A percentile compares a stretch with the other conserved stretches of the same genome.
Conservation (phyloP, 352 stramenopile species). For the Peronosclerospora sorghi region DNA sequence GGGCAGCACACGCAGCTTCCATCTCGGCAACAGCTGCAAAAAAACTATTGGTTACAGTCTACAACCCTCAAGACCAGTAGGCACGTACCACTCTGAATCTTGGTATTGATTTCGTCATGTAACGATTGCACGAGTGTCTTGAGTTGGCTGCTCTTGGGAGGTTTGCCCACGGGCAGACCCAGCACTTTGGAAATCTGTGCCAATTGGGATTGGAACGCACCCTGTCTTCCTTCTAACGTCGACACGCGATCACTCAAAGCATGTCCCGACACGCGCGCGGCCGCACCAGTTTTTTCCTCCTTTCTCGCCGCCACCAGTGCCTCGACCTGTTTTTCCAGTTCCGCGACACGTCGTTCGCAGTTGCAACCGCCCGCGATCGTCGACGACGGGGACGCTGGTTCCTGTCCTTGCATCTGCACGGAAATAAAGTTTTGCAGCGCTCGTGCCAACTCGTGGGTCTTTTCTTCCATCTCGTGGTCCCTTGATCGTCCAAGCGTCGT, state of each 20-base stretch:
- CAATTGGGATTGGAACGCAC: slow-evolving; percentile 71
- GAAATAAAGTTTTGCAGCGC: slow-evolving; percentile 47
- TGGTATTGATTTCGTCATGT: slow-evolving; percentile 56
- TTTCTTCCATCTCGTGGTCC: slow-evolving; percentile 22
- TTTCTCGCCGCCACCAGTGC: slow-evolving; percentile 13
- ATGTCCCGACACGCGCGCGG: slow-evolving; percentile 4
- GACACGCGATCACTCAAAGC: slow-evolving; percentile 55
- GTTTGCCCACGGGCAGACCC: slow-evolving; percentile 46
- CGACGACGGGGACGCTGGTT: not conserved
- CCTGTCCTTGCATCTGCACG: slow-evolving; percentile 31
- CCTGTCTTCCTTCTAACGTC: slow-evolving; percentile 64
- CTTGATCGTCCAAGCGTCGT: not conserved
- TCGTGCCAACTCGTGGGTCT: slow-evolving; percentile 35
- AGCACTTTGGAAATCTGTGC: slow-evolving; percentile 69
- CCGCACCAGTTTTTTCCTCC: not conserved
- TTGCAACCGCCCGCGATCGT: slow-evolving; percentile 11
- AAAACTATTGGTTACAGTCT: slow-evolving; percentile 5
- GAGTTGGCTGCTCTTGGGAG: slow-evolving; percentile 47
- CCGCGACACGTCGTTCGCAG: slow-evolving; percentile 41
- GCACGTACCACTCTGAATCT: slow-evolving; percentile 32
- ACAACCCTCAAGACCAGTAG: not conserved
- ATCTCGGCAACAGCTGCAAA: slow-evolving; percentile 6
- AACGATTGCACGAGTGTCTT: slow-evolving; percentile 67
- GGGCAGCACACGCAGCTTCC: slow-evolving; percentile 11
- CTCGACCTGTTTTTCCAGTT: slow-evolving; percentile 48